Evolutionary conservation across 495 filamentous ascomycete genomes (phyloP), one percentile per base, ranked within the genome.

Genomic region (Jackrogersella multiformis): DNA sequence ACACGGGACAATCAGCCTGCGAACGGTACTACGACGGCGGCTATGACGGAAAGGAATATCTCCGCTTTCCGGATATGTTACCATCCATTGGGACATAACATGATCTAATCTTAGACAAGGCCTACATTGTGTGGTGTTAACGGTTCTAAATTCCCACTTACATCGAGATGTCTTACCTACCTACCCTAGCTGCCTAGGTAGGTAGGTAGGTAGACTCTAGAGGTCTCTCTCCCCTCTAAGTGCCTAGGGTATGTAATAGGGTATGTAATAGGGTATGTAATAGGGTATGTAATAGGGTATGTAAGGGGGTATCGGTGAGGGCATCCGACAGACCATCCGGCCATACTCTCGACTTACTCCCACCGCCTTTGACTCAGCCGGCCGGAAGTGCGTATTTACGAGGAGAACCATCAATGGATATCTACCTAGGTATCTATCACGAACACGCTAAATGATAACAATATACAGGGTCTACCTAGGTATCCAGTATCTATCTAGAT

Each of bases 21-120:
- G 46, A 34, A 64, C 60, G 60, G 66, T 69, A 55, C 16, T 69
- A 64, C 60, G 23, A 61, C 66, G 66, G 66, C 66, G 66, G 55
- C 52, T 69, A 69, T 69, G 46, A 59, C 66, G 66, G 66, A 69
- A 64, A 51, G 60, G 60, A 64, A 69, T 55, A 69, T 69, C 58
- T 64, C 46, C 26, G 49, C 15, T 69, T 60, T 64, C 66, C 66
- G 66, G 52, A 36, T 49, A 44, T 21, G 35, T 56, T n/a, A n/a
- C 23, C 41, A 30, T 5, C 46, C 16, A 34, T 34, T 45, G 42
- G 16, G 7, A 60, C 13, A 18, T 52, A 9, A 35, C 13, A 39
- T 35, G 62, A 38, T 52, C 38, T 58, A 52, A 53, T 20, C 44
- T 65, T 57, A 18, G 28, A 54, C 26, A 38, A n/a, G n/a, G n/a